These are phyloP conservation scores for Citrus trifoliata DNA, from an alignment of 345 rosid genomes.

Conservation along the genomic window DNA sequence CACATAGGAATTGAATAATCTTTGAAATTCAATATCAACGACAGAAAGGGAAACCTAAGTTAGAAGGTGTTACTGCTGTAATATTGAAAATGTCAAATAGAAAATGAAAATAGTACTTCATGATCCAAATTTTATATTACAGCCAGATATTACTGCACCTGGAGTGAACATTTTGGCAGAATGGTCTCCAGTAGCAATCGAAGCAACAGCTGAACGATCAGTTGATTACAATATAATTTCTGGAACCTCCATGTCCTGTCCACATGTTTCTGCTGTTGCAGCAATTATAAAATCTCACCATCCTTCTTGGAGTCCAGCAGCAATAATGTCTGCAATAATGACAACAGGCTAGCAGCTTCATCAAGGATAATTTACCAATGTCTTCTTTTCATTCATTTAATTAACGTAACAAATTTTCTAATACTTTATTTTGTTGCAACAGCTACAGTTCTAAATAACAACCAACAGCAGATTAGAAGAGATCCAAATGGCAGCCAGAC, in stretches of 20 bases:
- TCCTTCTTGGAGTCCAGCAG: slow-evolving; percentile 54
- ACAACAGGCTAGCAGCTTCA: slow-evolving; percentile 43
- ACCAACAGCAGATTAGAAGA: slow-evolving; percentile 24
- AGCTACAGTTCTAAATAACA: slow-evolving; percentile 38
- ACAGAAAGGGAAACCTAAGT: not conserved
- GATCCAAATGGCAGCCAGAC: slow-evolving; percentile 35
- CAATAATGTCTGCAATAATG: slow-evolving; percentile 54
- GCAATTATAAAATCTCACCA: slow-evolving; percentile 39
- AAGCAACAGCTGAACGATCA: slow-evolving; percentile 14
- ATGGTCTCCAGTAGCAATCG: slow-evolving; percentile 43
- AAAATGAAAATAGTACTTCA: not conserved
- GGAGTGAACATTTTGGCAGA: slow-evolving; percentile 50
- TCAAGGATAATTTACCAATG: not conserved
- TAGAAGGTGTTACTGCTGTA: not conserved
- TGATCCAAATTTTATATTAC: slow-evolving; percentile 11
- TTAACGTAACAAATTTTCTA: not conserved
- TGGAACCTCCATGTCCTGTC: slow-evolving; percentile 54
- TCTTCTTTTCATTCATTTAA: not conserved
- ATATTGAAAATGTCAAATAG: not conserved
- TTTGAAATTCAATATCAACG: not conserved
- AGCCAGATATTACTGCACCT: slow-evolving; percentile 51
- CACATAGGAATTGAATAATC: not conserved
- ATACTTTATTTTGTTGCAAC: slow-evolving; percentile 7
- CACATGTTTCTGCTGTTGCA: slow-evolving; percentile 46
- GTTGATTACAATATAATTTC: slow-evolving; percentile 41